These are phyloP conservation scores for Bonia amplexicaulis DNA, from an alignment of 176 grass and related monocot species.

Conservation along the genomic window DNA sequence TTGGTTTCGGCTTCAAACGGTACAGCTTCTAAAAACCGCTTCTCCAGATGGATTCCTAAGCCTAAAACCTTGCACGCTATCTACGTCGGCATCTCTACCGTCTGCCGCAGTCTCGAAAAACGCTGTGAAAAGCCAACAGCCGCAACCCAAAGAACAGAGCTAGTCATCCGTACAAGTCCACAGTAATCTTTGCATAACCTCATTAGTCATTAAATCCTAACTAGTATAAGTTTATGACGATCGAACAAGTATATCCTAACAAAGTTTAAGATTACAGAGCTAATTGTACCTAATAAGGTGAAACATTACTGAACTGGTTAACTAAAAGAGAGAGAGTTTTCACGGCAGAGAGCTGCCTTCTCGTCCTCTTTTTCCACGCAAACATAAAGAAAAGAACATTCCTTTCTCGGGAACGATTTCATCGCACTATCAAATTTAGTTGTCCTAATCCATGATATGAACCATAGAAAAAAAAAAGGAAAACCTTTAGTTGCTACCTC, in stretches of 20 bases:
- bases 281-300: background rate
- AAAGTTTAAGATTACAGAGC: background rate
- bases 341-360: background rate
- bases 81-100: too few species aligned
- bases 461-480: background rate
- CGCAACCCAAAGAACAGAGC: background rate
- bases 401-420: background rate
- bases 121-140: too few species aligned
- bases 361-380: constrained; percentile 10
- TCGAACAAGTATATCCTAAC: background rate
- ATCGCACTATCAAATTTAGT: background rate
- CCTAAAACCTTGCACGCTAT: too few species aligned
- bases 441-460: background rate
- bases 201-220: background rate
- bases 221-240: background rate
- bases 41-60: too few species aligned
- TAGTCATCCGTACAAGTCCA: constrained; percentile 7
- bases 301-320: background rate
- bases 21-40: too few species aligned
- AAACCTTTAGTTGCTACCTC: background rate
- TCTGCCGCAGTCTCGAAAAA: too few species aligned
- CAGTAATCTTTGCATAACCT: background rate
- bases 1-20: too few species aligned
- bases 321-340: background rate
- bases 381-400: background rate